phyloP scores from a whole-genome alignment of 495 filamentous ascomycete genomes.

The Penicillium bovifimosum region DNA sequence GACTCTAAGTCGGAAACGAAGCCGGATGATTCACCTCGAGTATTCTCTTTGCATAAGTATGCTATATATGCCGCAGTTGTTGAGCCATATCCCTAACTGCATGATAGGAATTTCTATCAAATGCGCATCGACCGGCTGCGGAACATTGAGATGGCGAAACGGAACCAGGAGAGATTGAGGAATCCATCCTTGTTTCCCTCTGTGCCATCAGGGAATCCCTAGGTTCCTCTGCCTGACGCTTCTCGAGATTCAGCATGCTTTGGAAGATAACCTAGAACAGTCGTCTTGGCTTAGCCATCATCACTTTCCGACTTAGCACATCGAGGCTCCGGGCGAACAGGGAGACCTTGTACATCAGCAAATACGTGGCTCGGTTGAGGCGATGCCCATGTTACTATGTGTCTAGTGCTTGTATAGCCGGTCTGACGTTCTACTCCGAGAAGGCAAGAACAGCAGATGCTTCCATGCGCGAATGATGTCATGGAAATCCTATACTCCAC shows the following conservation, averaged over 20 bases:
- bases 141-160: constrained; percentile 71
- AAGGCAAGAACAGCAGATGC: neutral
- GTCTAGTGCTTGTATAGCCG: neutral
- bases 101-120: constrained; percentile 72
- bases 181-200: constrained; percentile 77
- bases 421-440: neutral
- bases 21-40: constrained; percentile 53
- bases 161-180: constrained; percentile 74
- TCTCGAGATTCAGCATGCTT: neutral
- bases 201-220: constrained; percentile 67
- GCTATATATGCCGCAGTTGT: constrained; percentile 8
- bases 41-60: constrained; percentile 84
- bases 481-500: neutral
- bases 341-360: neutral
- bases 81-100: constrained; percentile 2
- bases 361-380: too few species aligned
- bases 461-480: neutral
- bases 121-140: constrained; percentile 73
- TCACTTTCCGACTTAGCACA: neutral
- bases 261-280: neutral
- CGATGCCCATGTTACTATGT: neutral
- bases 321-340: neutral
- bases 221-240: neutral
- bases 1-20: constrained; percentile 20
- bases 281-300: neutral